Percentiles rank a stretch among this genome's conserved stretches.
Conservation (phyloP, 768 basidiomycete species). For the Mycena capillaripes region DNA sequence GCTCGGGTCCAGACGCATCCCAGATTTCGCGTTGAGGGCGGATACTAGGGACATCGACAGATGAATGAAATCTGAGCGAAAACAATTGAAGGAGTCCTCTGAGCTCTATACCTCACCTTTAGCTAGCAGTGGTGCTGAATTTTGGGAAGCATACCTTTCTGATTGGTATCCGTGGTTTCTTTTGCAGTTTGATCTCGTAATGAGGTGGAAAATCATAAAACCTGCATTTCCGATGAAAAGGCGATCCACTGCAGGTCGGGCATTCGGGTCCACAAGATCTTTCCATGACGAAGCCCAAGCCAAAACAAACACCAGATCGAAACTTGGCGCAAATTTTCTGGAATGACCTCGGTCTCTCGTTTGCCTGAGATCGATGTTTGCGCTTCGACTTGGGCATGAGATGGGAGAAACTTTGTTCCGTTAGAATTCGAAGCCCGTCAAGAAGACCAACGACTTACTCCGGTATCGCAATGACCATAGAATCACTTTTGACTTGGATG, state of each 20-base stretch:
- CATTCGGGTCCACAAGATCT: slow-evolving; percentile 85
- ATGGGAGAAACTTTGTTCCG: slow-evolving; percentile 37
- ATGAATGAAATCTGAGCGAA: slow-evolving; percentile 95
- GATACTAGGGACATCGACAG: slow-evolving; percentile 89
- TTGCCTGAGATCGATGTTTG: slow-evolving; percentile 36
- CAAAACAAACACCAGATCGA: slow-evolving; percentile 87
- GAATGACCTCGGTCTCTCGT: slow-evolving; percentile 48
- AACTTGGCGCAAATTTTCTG: slow-evolving; percentile 89
- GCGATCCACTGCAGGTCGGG: slow-evolving; percentile 65
- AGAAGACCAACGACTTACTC: slow-evolving; percentile 65
- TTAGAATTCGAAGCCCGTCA: neutral
- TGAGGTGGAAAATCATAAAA: slow-evolving; percentile 87
- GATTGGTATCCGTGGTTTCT: slow-evolving; percentile 56
- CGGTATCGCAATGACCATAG: slow-evolving; percentile 88
- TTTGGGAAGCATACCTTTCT: slow-evolving; percentile 58
- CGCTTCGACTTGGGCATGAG: slow-evolving; percentile 40
- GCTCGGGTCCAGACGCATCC: slow-evolving; percentile 59
- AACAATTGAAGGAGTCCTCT: slow-evolving; percentile 86
- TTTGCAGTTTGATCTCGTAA: slow-evolving; percentile 76
- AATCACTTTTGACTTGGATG: slow-evolving; percentile 85
- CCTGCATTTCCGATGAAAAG: slow-evolving; percentile 85
- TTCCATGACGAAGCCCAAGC: slow-evolving; percentile 87
- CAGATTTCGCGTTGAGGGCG: slow-evolving; percentile 57
- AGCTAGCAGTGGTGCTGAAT: neutral
- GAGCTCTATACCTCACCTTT: slow-evolving; percentile 48